A percentile compares a stretch with the other conserved stretches of the same genome.
phyloP scores from a whole-genome alignment of 169 alveolate genomes.

The Plasmodium vinckei region DNA sequence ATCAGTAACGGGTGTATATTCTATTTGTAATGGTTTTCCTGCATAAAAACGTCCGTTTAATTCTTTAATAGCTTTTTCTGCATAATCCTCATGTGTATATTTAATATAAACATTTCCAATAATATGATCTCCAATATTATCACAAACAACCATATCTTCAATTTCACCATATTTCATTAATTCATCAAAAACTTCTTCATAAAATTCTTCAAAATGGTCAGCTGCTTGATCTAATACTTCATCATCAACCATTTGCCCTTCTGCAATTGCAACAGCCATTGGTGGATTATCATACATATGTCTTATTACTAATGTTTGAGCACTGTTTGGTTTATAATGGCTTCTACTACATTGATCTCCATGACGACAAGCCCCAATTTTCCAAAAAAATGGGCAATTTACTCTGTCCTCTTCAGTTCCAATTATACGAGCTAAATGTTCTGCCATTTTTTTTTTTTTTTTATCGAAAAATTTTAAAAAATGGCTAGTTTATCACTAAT shows the following conservation, averaged over 20 bases:
- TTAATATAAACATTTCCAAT: conserved; percentile 98
- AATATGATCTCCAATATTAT: conserved; percentile 99
- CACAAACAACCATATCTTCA: conserved; percentile 98
- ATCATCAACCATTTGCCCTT: conserved; percentile 95
- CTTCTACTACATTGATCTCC: conserved; percentile 99
- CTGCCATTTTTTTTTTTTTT: conserved; percentile 92
- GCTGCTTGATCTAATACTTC: conserved; percentile 97
- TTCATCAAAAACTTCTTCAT: conserved; percentile 98
- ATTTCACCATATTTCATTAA: conserved; percentile 98
- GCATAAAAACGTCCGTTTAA: conserved; percentile 96
- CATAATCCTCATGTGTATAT: conserved; percentile 96
- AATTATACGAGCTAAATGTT: conserved; percentile 96
- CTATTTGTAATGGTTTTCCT: conserved; percentile 94
- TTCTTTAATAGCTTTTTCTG: conserved; percentile 94
- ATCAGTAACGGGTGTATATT: conserved; percentile 99
- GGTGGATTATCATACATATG: conserved; percentile 99
- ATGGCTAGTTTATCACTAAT: conserved; percentile 30
- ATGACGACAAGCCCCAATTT: conserved; percentile 99
- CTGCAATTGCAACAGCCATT: conserved; percentile 98
- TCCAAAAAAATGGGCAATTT: conserved; percentile 99
- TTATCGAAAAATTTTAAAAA: conserved; percentile 32
- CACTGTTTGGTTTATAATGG: conserved; percentile 97
- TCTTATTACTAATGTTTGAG: conserved; percentile 96
- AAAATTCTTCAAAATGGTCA: conserved; percentile 98
- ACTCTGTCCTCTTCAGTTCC: conserved; percentile 99